phyloP scores from a whole-genome alignment of 176 grass and related monocot genomes.

The Eleusine indica region DNA sequence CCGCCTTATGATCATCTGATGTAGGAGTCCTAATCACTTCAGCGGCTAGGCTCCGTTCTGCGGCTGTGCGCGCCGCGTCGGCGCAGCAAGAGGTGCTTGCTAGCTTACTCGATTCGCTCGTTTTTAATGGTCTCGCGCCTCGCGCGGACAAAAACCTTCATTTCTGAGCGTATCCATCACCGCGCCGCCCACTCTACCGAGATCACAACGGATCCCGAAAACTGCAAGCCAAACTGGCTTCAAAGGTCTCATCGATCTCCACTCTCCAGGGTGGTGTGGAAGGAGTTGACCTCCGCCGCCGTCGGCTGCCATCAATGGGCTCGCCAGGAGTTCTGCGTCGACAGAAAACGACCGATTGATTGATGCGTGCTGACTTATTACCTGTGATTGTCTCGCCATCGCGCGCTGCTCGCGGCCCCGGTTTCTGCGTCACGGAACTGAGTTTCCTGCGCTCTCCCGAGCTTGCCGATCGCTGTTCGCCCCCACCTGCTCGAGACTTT shows the following conservation, averaged over 20 bases:
- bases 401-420: neutral
- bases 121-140: slow-evolving; percentile 25
- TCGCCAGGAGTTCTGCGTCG: slow-evolving; percentile 7
- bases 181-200: neutral
- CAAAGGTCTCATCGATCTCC: too few species aligned
- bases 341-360: slow-evolving; percentile 40
- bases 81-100: slow-evolving; percentile 1
- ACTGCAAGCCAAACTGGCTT: neutral
- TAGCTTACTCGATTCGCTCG: neutral
- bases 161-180: neutral
- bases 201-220: neutral
- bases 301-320: slow-evolving; percentile 39
- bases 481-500: slow-evolving; percentile 32
- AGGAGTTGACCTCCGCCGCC: slow-evolving; percentile 1
- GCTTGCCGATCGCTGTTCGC: neutral
- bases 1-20: neutral
- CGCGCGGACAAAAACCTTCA: neutral
- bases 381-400: neutral
- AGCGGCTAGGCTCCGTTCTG: neutral
- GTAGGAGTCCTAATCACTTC: neutral
- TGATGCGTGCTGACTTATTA: neutral
- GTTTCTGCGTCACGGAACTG: neutral
- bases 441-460: neutral
- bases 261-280: slow-evolving; percentile 12
- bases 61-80: slow-evolving; percentile 3